Percentiles rank a stretch among this genome's conserved stretches.
Conservation (phyloP, 192 early-diverging fungal genomes). For the Podila minutissima region DNA sequence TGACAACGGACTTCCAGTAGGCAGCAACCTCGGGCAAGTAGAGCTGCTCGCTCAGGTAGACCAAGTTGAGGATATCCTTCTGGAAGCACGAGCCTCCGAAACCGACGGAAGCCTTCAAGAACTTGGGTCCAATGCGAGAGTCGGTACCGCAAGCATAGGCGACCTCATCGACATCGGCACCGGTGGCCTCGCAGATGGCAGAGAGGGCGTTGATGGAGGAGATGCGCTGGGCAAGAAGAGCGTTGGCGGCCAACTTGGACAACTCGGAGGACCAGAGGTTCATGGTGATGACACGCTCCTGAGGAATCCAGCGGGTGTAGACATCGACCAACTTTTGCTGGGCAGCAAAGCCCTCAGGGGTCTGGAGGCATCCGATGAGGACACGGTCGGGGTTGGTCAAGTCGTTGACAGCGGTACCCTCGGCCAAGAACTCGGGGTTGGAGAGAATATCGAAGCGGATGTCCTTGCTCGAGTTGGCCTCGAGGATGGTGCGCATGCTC, state of each 20-base stretch:
- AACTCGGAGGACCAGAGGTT: constrained; percentile 96
- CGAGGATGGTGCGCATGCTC: constrained; percentile 82
- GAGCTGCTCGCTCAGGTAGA: constrained; percentile 86
- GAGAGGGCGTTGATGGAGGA: constrained; percentile 91
- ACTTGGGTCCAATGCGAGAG: constrained; percentile 87
- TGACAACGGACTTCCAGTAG: constrained; percentile 93
- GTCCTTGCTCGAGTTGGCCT: constrained; percentile 69
- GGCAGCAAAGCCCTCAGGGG: constrained; percentile 71
- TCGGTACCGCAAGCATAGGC: constrained; percentile 91
- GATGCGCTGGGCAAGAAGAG: constrained; percentile 93
- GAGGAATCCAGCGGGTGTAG: constrained; percentile 86
- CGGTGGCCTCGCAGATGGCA: constrained; percentile 92
- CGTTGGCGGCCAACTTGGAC: constrained; percentile 94
- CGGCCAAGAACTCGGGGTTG: constrained; percentile 95
- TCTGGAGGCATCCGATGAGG: constrained; percentile 84
- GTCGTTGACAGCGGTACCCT: constrained; percentile 88
- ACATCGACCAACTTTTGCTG: constrained; percentile 75
- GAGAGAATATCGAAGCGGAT: constrained; percentile 87
- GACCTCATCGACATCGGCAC: constrained; percentile 91
- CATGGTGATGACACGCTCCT: constrained; percentile 87
- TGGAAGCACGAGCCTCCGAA: constrained; percentile 97
- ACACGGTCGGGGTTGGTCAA: constrained; percentile 88
- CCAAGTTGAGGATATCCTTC: constrained; percentile 93
- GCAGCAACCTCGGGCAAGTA: constrained; percentile 90
- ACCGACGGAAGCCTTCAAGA: constrained; percentile 90